Evolutionary conservation across 2,329 filamentous ascomycete genomes (phyloP), one percentile per base, ranked within the genome.

Genomic region (Ophiocordyceps camponoti-saundersi): DNA sequence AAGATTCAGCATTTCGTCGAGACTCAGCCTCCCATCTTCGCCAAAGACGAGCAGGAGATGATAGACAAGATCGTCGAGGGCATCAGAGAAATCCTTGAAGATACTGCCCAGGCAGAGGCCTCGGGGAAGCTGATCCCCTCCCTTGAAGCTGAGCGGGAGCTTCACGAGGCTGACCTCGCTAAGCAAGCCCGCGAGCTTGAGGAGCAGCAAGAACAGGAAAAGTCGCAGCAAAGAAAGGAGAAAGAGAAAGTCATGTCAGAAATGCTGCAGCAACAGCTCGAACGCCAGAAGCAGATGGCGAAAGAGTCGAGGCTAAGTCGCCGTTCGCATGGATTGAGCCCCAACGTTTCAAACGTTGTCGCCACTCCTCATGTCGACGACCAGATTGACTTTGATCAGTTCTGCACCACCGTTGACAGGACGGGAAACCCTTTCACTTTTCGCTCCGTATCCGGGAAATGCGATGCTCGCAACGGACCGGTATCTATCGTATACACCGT

Each of bases 111-210:
- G 53, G 79, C 80, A 26, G 84, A 84, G 54, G 81, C 83, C 44
- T 77, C 81, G 47, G 84, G 86, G 30, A 76, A 80, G 47, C 76
- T 87, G 50, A 67, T 95, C 16, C 88, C 87, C 1, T 95, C 87
- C 30, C 70, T 96, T 7, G 87, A 94, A 57, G 87, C 93, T 56
- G 89, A 96, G 62, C 78, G 89, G 39, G 87, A 84, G 26, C 79
- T 79, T 15, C 86, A 94, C 51, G 85, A 93, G 64, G 82, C 82
- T 21, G 77, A 76, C 22, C 69, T 85, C 26, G 77, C 77, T 43
- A 71, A 72, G 56, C 64, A 77, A 46, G 82, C 73, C 53, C 66
- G 67, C 61, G 73, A 71, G 40, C 65, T 68, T 42, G 73, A 71
- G 53, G 73, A 68, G 50, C 58, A 70, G 36, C 68, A 78, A 49